These are phyloP conservation scores for Aphanomyces cochlioides DNA, from an alignment of 352 stramenopile genomes.

Conservation along the genomic window DNA sequence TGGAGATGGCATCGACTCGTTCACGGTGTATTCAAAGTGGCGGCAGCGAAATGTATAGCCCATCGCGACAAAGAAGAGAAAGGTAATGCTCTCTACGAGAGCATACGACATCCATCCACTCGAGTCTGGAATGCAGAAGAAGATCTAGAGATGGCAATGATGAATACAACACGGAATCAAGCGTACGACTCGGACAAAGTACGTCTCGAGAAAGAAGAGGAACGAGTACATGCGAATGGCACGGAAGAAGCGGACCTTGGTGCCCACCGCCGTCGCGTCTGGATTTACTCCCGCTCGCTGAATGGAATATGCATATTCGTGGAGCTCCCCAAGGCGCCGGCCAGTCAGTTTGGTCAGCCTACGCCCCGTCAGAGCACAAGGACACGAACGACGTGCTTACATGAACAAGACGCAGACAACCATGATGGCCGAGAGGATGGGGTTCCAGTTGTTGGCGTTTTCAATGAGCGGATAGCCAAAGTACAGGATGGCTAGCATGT, in stretches of 20 bases:
- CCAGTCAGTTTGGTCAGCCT: conserved; percentile 6
- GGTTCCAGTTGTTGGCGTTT: neutral
- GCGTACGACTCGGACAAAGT: neutral
- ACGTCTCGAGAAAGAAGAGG: conserved; percentile 10
- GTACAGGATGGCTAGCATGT: conserved; percentile 2
- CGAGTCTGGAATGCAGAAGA: too few relatives aligned
- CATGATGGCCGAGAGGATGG: conserved; percentile 13
- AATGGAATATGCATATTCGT: neutral
- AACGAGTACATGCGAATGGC: neutral
- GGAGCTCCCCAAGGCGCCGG: neutral
- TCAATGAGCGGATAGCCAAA: conserved; percentile 15
- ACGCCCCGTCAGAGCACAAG: neutral
- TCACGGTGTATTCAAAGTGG: neutral
- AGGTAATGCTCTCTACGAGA: neutral
- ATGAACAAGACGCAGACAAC: conserved; percentile 7
- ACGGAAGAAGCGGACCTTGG: conserved; percentile 4
- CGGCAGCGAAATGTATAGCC: conserved; percentile 7
- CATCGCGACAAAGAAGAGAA: neutral
- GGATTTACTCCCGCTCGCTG: neutral
- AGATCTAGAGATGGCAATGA: too few relatives aligned
- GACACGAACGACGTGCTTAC: neutral
- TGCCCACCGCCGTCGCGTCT: neutral
- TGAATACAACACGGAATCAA: too few relatives aligned
- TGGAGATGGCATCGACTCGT: too few relatives aligned
- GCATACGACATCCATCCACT: too few relatives aligned